Base-by-base conservation (phyloP, 2,329 filamentous ascomycete species). In the Clathrospora elynae region DNA sequence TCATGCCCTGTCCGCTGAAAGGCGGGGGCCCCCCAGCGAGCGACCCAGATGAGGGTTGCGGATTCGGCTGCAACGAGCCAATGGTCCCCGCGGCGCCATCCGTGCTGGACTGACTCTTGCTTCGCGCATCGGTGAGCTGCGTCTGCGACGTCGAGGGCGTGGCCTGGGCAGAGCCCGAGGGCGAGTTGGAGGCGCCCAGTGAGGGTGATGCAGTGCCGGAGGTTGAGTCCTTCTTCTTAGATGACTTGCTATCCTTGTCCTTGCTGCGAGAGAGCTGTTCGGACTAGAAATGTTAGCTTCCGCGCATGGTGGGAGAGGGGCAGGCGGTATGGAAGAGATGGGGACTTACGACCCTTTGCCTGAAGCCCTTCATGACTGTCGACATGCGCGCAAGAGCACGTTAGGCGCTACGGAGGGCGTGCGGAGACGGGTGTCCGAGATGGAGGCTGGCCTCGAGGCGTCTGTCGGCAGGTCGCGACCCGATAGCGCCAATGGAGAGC, bases 101-200 rank as follows among this genome's bases (percentile, higher is more conserved):
- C 40, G 63, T 62, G 28, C 65, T 56, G 19, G 85, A 83, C 44
- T 88, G 74, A 35, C 86, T 86, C 73, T 95, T 96, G 72, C 88
- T 91, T 70, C 90, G 86, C 57, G 83, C 77, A 67, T 96, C 91
- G 73, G 87, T 88, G 61, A 96, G 78, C 52, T 90, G 87, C 42
- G 90, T 92, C 37, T 88, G 88, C 37, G 91, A 96, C 34, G 91
- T 96, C 31, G 89, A 89, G 14, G 92, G 91, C 18, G 92, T 96
- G 47, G 75, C 78, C 57, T 83, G 79, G 59, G 79, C 80, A 16
- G 82, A 84, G 54, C 76, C 77, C 31, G 79, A 76, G 48, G 82
- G 80, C 48, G 83, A 84, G 57, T 81, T 78, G 42, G 69, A 73
- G 54, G 76, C 75, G 51, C 75, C 75, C 51, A 82, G 82, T 53